Evolutionary conservation across 306 rosid genomes (phyloP).

Genomic region (Cucurbita moschata): DNA sequence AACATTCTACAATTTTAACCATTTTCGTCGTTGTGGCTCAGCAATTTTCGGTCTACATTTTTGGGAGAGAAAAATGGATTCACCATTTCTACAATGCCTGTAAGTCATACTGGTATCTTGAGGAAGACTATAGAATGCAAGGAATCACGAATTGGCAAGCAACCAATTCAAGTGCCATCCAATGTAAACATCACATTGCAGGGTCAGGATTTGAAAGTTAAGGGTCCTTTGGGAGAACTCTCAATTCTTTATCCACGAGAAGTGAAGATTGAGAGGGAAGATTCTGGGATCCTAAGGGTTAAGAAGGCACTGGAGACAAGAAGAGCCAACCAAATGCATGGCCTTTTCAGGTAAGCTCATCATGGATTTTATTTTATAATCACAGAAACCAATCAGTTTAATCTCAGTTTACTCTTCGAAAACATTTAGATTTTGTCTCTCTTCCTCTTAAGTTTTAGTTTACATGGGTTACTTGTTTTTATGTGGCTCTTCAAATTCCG

Average conservation of each 20-base stretch:
- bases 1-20: slow-evolving; percentile 1
- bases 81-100: slow-evolving; percentile 23
- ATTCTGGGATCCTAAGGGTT: slow-evolving; percentile 43
- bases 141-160: slow-evolving; percentile 95
- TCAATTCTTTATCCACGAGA: slow-evolving; percentile 65
- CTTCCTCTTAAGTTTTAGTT: neutral
- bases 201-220: slow-evolving; percentile 62
- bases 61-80: slow-evolving; percentile 47
- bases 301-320: slow-evolving; percentile 61
- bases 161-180: slow-evolving; percentile 57
- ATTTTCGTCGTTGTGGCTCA: slow-evolving; percentile 29
- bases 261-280: slow-evolving; percentile 49
- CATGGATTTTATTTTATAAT: neutral
- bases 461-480: neutral
- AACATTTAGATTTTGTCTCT: neutral
- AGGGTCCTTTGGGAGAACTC: slow-evolving; percentile 91
- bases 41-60: slow-evolving; percentile 54
- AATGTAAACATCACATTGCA: slow-evolving; percentile 60
- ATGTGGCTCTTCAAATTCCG: neutral
- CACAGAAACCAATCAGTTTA: neutral
- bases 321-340: slow-evolving; percentile 92
- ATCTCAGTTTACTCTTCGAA: neutral
- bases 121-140: slow-evolving; percentile 59
- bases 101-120: slow-evolving; percentile 21
- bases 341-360: slow-evolving; percentile 69